Percentiles rank a stretch among this genome's conserved stretches.
These are phyloP conservation scores for Mycena floridula DNA, from an alignment of 768 basidiomycete genomes.

Conservation along the genomic window DNA sequence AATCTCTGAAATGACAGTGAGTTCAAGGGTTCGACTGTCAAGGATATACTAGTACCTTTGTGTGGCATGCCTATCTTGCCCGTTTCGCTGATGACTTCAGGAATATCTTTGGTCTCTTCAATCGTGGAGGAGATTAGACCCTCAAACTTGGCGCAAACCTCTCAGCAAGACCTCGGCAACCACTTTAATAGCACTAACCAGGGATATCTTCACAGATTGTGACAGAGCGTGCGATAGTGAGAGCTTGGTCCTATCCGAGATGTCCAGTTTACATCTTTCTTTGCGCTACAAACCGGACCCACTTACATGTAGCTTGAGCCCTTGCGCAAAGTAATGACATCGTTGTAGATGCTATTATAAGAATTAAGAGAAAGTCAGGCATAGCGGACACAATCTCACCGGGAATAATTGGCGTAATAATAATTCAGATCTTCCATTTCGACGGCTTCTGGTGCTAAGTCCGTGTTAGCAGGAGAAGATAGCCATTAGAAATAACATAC, in stretches of 20 bases:
- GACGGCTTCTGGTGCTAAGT: constrained; percentile 71
- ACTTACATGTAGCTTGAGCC: constrained; percentile 93
- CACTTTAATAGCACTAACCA: constrained; percentile 38
- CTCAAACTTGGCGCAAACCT: constrained; percentile 58
- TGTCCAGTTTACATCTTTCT: neutral
- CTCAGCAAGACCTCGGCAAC: neutral
- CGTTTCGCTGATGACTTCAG: constrained; percentile 87
- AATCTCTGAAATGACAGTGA: constrained; percentile 55
- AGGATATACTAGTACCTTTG: constrained; percentile 48
- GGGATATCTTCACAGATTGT: constrained; percentile 95
- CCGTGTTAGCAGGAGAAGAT: constrained; percentile 2
- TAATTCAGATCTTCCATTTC: constrained; percentile 98
- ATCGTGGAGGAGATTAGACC: constrained; percentile 89
- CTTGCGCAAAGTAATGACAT: constrained; percentile 91
- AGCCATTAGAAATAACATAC: constrained; percentile 30
- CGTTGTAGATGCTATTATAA: constrained; percentile 75
- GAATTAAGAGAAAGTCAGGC: neutral
- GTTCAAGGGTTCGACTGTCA: constrained; percentile 4
- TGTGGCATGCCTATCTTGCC: constrained; percentile 91
- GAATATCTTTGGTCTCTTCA: constrained; percentile 94
- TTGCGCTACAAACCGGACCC: neutral
- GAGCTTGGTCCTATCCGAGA: constrained; percentile 75
- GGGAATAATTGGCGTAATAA: constrained; percentile 95
- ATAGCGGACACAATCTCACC: too few species aligned
- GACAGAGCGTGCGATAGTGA: constrained; percentile 92